These are phyloP conservation scores for Candida manassasensis DNA, from an alignment of 805 yeast genomes.

Conservation along the genomic window DNA sequence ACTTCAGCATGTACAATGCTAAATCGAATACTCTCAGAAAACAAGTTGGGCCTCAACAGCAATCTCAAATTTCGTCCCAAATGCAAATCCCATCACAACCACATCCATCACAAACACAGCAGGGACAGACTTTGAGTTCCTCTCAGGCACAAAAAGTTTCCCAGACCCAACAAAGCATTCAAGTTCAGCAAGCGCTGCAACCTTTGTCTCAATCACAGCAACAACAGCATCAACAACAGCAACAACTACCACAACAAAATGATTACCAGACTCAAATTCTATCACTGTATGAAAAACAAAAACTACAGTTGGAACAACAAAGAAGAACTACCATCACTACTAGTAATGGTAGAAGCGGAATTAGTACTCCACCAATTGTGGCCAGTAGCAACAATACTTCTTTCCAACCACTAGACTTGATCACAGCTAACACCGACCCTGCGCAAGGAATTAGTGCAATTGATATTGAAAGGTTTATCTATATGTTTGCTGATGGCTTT, in stretches of 20 bases:
- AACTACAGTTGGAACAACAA: conserved; percentile 10
- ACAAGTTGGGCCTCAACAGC: not conserved
- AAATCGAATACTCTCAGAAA: not conserved
- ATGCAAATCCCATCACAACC: conserved; percentile 2
- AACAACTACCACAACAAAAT: conserved; percentile 7
- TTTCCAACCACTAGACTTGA: conserved; percentile 3
- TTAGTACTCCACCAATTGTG: not conserved
- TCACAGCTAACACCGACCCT: conserved; percentile 6
- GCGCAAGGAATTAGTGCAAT: conserved; percentile 16
- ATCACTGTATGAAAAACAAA: conserved; percentile 22
- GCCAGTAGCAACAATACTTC: not conserved
- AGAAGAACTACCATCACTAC: not conserved
- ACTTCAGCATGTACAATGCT: conserved; percentile 3
- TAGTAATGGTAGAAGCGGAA: not conserved
- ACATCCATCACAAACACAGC: conserved; percentile 4
- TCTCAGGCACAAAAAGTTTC: conserved; percentile 3
- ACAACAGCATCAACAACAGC: conserved; percentile 7
- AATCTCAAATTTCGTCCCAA: conserved; percentile 2
- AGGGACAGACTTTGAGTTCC: conserved; percentile 7
- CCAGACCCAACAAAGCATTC: conserved; percentile 9
- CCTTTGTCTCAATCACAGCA: conserved; percentile 11
- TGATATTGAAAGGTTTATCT: conserved; percentile 38
- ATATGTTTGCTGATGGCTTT: conserved; percentile 38
- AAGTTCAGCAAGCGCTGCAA: conserved; percentile 6
- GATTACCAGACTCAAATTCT: conserved; percentile 20